phyloP scores from a whole-genome alignment of 345 rosid genomes.

The Salix purpurea region DNA sequence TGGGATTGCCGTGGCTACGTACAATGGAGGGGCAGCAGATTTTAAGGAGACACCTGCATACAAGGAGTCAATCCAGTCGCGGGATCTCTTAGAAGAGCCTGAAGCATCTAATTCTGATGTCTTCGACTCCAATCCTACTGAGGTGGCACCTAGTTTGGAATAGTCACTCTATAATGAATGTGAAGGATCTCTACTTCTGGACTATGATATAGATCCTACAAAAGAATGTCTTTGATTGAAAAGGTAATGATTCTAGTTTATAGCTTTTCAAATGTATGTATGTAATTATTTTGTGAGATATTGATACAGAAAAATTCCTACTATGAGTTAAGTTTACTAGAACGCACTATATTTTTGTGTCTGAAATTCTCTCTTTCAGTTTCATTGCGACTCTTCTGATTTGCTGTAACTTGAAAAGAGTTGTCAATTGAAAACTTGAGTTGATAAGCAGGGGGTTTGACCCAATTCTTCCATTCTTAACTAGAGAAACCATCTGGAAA shows the following conservation, averaged over 20 bases:
- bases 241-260: slow-evolving; percentile 21
- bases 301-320: slow-evolving; percentile 8
- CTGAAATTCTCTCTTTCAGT: neutral
- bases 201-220: neutral
- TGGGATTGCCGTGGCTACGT: slow-evolving; percentile 76
- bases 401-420: neutral
- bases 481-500: neutral
- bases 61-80: slow-evolving; percentile 70
- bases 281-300: slow-evolving; percentile 10
- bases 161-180: slow-evolving; percentile 27
- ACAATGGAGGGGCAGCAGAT: slow-evolving; percentile 90
- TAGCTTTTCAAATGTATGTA: slow-evolving; percentile 6
- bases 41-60: slow-evolving; percentile 82
- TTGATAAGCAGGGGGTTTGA: neutral
- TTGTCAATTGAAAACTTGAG: neutral
- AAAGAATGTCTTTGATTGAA: slow-evolving; percentile 12
- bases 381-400: neutral
- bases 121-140: slow-evolving; percentile 95
- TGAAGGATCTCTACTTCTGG: slow-evolving; percentile 6
- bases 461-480: neutral
- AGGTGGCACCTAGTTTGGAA: slow-evolving; percentile 90
- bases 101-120: slow-evolving; percentile 66
- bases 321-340: slow-evolving; percentile 2
- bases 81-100: slow-evolving; percentile 70
- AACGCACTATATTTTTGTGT: neutral